Conservation (phyloP, 495 filamentous ascomycete genomes). For the Neurospora pannonica region DNA sequence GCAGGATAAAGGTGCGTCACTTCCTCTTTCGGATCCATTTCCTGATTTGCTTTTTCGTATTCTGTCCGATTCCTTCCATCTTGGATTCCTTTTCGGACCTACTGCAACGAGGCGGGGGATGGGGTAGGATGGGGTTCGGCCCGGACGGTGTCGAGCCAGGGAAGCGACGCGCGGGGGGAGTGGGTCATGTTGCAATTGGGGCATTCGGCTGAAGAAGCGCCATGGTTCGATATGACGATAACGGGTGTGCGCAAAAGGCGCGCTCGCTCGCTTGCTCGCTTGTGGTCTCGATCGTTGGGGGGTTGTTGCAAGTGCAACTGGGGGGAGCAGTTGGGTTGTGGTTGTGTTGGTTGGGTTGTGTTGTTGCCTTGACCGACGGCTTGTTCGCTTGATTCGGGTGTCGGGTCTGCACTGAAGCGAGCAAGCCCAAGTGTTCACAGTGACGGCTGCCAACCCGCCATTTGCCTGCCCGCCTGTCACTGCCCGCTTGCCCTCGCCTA, state of each 20-base stretch:
- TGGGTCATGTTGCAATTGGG: background rate
- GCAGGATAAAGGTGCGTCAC: slow-evolving; percentile 88
- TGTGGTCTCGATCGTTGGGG: background rate
- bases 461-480: background rate
- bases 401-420: background rate
- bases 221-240: background rate
- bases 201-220: background rate
- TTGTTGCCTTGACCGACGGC: background rate
- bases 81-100: background rate
- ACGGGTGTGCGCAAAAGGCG: background rate
- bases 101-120: background rate
- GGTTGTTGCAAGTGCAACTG: background rate
- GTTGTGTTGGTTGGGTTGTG: background rate
- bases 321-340: background rate
- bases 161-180: background rate
- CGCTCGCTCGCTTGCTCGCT: background rate
- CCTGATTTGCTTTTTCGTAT: background rate
- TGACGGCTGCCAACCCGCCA: background rate
- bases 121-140: background rate
- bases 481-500: background rate
- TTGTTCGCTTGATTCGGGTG: background rate
- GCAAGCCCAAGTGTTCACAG: background rate
- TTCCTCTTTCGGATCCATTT: background rate
- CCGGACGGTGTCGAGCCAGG: background rate
- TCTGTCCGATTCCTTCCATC: background rate